Conservation (phyloP, 768 basidiomycete species). For the Galerina sulciceps region DNA sequence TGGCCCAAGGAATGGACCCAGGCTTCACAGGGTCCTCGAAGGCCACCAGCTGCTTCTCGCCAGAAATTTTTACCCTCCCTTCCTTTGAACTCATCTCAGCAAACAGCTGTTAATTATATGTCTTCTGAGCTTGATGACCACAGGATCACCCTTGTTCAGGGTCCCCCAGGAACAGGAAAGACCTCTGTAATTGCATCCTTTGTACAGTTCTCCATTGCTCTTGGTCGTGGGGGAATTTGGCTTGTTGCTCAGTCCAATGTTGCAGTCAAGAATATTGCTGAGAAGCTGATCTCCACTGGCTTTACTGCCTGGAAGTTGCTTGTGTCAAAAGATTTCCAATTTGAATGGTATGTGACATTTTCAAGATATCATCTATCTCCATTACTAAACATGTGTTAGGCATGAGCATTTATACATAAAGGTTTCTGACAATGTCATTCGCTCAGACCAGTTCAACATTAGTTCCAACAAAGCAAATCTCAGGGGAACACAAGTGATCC, state of each 20-base stretch:
- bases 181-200: slow-evolving; percentile 73
- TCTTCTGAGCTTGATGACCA: slow-evolving; percentile 37
- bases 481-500: slow-evolving; percentile 56
- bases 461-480: slow-evolving; percentile 26
- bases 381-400: slow-evolving; percentile 44
- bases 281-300: slow-evolving; percentile 63
- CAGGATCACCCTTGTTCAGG: slow-evolving; percentile 50
- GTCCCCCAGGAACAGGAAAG: slow-evolving; percentile 74
- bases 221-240: slow-evolving; percentile 62
- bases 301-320: slow-evolving; percentile 67
- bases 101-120: slow-evolving; percentile 52
- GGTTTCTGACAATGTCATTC: slow-evolving; percentile 54
- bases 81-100: slow-evolving; percentile 50
- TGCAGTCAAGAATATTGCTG: slow-evolving; percentile 89
- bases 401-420: slow-evolving; percentile 76
- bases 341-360: slow-evolving; percentile 58
- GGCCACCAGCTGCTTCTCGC: neutral
- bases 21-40: slow-evolving; percentile 1
- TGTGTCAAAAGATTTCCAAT: slow-evolving; percentile 71
- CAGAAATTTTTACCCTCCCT: neutral
- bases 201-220: slow-evolving; percentile 50
- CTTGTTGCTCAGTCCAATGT: slow-evolving; percentile 86
- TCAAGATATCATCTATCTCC: slow-evolving; percentile 8
- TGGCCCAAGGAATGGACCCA: slow-evolving; percentile 46
- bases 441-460: slow-evolving; percentile 41